Percentiles rank a stretch among this genome's conserved stretches.
These are phyloP conservation scores for Blastobotrys illinoisensis DNA, from an alignment of 1,139 yeast species.

Conservation along the genomic window DNA sequence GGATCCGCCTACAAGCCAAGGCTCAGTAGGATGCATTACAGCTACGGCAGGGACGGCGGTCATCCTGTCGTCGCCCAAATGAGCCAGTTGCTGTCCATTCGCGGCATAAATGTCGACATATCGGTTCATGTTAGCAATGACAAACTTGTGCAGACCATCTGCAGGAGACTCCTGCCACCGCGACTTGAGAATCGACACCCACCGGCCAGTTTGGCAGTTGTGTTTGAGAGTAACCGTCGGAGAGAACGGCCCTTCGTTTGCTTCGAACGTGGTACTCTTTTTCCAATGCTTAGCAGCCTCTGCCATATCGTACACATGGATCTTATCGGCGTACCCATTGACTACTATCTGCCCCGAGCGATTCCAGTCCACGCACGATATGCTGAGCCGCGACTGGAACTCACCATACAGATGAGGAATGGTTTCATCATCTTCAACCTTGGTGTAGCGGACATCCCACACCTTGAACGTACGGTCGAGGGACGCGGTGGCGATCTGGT, in stretches of 20 bases:
- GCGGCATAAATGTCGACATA: slow-evolving; percentile 76
- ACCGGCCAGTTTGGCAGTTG: slow-evolving; percentile 91
- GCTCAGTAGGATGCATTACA: slow-evolving; percentile 73
- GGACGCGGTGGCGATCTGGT: slow-evolving; percentile 78
- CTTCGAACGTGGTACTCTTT: slow-evolving; percentile 20
- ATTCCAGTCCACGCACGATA: slow-evolving; percentile 87
- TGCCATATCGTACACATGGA: slow-evolving; percentile 50
- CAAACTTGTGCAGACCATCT: slow-evolving; percentile 75
- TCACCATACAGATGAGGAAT: slow-evolving; percentile 57
- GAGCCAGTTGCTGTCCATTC: slow-evolving; percentile 72
- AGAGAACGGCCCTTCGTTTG: slow-evolving; percentile 30
- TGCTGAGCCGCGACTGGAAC: slow-evolving; percentile 68
- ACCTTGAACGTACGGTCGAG: slow-evolving; percentile 75
- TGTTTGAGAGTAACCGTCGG: slow-evolving; percentile 67
- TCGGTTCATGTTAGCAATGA: slow-evolving; percentile 88
- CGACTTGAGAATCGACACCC: slow-evolving; percentile 90
- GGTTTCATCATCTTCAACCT: slow-evolving; percentile 32
- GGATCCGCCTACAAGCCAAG: slow-evolving; percentile 91
- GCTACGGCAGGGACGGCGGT: slow-evolving; percentile 92
- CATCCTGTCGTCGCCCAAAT: slow-evolving; percentile 52
- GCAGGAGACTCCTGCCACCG: slow-evolving; percentile 70
- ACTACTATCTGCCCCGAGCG: slow-evolving; percentile 69
- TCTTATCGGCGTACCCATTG: slow-evolving; percentile 87
- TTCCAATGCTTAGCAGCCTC: slow-evolving; percentile 14
- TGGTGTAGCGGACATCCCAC: slow-evolving; percentile 70